Evolutionary conservation across 176 grass and related monocot genomes (phyloP), one percentile per base, ranked within the genome.

Genomic region (Triticum timopheevii): DNA sequence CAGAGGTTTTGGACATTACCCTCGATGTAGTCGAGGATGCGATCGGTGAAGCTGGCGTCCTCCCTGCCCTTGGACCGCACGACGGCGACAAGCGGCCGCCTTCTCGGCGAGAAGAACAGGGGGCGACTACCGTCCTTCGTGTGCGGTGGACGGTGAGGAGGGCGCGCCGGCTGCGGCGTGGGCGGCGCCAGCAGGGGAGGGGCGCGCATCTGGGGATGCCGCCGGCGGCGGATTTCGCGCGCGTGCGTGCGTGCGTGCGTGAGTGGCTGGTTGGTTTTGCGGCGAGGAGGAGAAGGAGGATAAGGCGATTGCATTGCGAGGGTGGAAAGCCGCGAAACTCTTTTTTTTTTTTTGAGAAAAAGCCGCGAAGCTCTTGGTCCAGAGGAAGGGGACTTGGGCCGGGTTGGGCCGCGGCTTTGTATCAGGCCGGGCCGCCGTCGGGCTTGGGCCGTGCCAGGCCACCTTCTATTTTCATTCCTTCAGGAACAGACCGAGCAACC

Each of bases 11-110:
- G 3, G n/a, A 22, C 34, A 7, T 79, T 82, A 94, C 96, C 96
- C 83, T 98, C 93, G 22, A 98, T 96, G 85, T 95, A 98, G 84
- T 98, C 96, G 23, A 98, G 90, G 86, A 95, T 93, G 72, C 84
- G 90, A 69, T 98, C 93, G 23, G 92, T 83, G 88, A 98, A 98
- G 85, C 86, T 98, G 39, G 93, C 83, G n/a, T 92, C 89, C 47
- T 94, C 90, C 92, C 94, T 93, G 44, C 78, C 58, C 83, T 86
- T 92, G 69, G 81, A 71, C 16, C 85, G 76, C 81, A 24, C 77
- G 69, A 33, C 73, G 40, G 65, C 17, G 22, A 78, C 1, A 61
- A 50, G 35, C 56, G 40, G 11, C 31, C 8, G 56, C 65, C 63
- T 64, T 23, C 50, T 81, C 11, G 61, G 65, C 15, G 58, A 40